Percentiles rank a stretch among this genome's conserved stretches.
These are phyloP conservation scores for Smittium mucronatum DNA, from an alignment of 371 early-diverging fungal species.

Conservation along the genomic window DNA sequence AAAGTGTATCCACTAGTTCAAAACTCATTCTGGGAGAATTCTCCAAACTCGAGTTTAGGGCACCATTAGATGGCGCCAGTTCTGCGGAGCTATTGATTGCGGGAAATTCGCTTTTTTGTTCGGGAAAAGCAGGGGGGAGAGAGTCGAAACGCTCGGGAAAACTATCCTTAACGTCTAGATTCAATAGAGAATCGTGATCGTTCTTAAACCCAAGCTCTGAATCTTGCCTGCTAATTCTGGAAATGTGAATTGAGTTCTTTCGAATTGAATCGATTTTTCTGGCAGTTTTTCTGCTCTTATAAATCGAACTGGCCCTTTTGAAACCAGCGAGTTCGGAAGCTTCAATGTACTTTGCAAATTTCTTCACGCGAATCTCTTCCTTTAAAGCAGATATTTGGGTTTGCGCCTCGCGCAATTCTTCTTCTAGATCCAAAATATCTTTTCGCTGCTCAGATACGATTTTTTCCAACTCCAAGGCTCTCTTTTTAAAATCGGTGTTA, in stretches of 20 bases:
- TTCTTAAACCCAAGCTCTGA: too few relatives aligned
- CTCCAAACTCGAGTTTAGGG: too few relatives aligned
- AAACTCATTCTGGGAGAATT: not conserved
- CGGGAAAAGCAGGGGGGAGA: not conserved
- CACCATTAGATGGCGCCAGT: too few relatives aligned
- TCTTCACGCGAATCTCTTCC: constrained; percentile 1
- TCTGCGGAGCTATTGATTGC: not conserved
- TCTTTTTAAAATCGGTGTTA: not conserved
- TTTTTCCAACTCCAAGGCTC: not conserved
- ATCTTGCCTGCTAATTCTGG: not conserved
- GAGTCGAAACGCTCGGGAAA: not conserved
- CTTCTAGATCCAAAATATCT: constrained; percentile 10
- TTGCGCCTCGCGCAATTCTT: constrained; percentile 4
- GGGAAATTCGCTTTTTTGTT: not conserved
- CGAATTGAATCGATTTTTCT: not conserved
- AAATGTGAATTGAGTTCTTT: not conserved
- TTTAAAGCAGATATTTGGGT: not conserved
- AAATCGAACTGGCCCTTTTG: not conserved
- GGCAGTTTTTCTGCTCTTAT: not conserved
- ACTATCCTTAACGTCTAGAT: too few relatives aligned
- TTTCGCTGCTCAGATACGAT: constrained; percentile 4
- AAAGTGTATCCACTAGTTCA: not conserved
- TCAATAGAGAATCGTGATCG: too few relatives aligned
- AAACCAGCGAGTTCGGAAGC: constrained; percentile 8
- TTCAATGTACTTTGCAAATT: constrained; percentile 6